Evolutionary conservation across 2,329 filamentous ascomycete genomes (phyloP), one percentile per base, ranked within the genome.

Genomic region (Leptographium lundbergii): DNA sequence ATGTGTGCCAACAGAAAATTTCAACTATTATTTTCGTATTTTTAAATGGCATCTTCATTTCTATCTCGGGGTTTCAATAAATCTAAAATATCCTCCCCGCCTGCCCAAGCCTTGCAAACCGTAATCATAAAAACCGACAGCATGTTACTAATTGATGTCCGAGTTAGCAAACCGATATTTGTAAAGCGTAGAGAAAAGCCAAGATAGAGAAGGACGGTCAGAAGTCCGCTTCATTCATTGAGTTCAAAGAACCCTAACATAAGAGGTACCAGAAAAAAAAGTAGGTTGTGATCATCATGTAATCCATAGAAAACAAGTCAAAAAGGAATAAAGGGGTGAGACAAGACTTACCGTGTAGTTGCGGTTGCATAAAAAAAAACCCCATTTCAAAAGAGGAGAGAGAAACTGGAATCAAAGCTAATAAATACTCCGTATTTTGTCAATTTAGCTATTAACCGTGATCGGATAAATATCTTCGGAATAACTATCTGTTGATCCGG

Each of bases 211-310:
- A 55, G 65, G 65, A 29, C 14, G 61, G 68, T 91, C 88, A 91
- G 88, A 91, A 89, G 88, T 90, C 86, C 86, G 77, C 77, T 87
- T 78, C 82, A 88, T 89, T 89, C 88, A 91, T 88, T 74, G 85
- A 79, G 75, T 70, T 75, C 77, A 72, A 77, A 76, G 66, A 69
- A 69, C 79, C 78, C 84, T 94, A 86, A 89, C 83, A 90, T 90
- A 94, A 95, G 91, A 95, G 91, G 90, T 95, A 91, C 90, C 90
- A 95, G 89, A 95, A 91, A 87, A 78, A 75, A 74, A 75, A 76
- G 78, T 24, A 77, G 75, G 78, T 78, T 71, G 72, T 73, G 84
- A 81, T 92, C 88, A 91, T 92, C 88, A 90, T 81, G 24, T 6
- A 29, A 32, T 29, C 36, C 36, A 14, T n/a, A 19, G 14, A 32